A percentile compares a stretch with the other conserved stretches of the same genome.
phyloP scores from a whole-genome alignment of 352 stramenopile species.

The Phytophthora podocarpi region DNA sequence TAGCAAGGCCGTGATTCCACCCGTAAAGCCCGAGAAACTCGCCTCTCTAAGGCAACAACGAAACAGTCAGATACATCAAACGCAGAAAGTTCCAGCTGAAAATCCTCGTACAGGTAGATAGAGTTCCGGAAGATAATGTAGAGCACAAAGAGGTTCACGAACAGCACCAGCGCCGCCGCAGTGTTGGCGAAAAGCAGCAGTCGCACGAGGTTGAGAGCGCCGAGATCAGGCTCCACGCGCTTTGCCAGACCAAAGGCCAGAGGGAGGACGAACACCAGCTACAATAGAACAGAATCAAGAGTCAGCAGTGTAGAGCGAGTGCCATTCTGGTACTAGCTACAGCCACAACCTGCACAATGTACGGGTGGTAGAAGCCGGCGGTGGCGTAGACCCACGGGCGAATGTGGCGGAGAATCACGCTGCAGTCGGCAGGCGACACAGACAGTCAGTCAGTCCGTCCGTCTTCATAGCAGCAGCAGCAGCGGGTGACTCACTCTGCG shows the following conservation, averaged over 20 bases:
- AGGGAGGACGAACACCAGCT: conserved; percentile 73
- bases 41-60: conserved; percentile 48
- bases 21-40: conserved; percentile 78
- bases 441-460: not conserved
- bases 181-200: conserved; percentile 81
- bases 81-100: not conserved
- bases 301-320: not conserved
- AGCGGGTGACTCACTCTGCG: conserved; percentile 56
- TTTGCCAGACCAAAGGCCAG: conserved; percentile 72
- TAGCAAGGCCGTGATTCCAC: conserved; percentile 79
- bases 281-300: conserved; percentile 1
- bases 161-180: conserved; percentile 71
- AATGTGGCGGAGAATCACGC: conserved; percentile 85
- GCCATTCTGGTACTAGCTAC: not conserved
- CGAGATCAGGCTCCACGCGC: conserved; percentile 79
- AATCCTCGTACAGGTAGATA: conserved; percentile 61
- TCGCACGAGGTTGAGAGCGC: conserved; percentile 60
- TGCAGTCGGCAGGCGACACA: conserved; percentile 15
- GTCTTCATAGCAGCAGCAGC: not conserved
- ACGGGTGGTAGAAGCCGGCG: conserved; percentile 85
- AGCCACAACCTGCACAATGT: conserved; percentile 63
- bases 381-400: conserved; percentile 88
- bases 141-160: conserved; percentile 78
- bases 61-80: conserved; percentile 5
- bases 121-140: conserved; percentile 86